phyloP scores from a whole-genome alignment of 2,329 filamentous ascomycete species.

The Hysterium pulicare region DNA sequence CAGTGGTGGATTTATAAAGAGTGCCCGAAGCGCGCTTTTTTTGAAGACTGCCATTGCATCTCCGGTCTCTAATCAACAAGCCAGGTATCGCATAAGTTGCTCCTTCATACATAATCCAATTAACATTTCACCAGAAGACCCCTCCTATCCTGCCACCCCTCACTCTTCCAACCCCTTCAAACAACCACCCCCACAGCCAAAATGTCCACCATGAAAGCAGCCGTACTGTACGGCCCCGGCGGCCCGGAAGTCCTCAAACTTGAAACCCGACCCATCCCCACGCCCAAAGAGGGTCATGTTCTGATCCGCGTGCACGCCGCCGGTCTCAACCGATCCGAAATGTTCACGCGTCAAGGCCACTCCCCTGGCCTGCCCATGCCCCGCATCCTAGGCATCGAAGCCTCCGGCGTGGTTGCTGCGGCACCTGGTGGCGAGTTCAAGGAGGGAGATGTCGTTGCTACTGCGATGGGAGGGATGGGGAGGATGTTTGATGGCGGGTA shows the following conservation, averaged over 20 bases:
- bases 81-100: no score
- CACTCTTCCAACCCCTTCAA: no score
- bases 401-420: constrained; percentile 40
- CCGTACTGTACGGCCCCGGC: constrained; percentile 41
- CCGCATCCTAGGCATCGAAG: constrained; percentile 48
- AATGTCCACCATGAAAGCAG: constrained; percentile 42
- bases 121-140: no score
- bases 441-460: constrained; percentile 43
- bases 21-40: no score
- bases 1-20: no score
- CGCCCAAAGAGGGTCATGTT: constrained; percentile 35
- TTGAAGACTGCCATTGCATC: no score
- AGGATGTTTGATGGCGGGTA: constrained; percentile 48
- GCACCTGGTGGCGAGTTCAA: constrained; percentile 36
- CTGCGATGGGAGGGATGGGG: constrained; percentile 50
- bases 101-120: no score
- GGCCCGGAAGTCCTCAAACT: constrained; percentile 40
- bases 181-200: no score
- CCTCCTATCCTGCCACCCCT: no score
- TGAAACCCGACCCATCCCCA: constrained; percentile 38
- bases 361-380: constrained; percentile 42
- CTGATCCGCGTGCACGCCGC: constrained; percentile 44
- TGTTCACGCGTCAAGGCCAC: constrained; percentile 47
- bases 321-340: constrained; percentile 48
- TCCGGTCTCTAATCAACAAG: no score